Evolutionary conservation across 306 rosid genomes (phyloP).

Genomic region (Pyrus betulifolia): DNA sequence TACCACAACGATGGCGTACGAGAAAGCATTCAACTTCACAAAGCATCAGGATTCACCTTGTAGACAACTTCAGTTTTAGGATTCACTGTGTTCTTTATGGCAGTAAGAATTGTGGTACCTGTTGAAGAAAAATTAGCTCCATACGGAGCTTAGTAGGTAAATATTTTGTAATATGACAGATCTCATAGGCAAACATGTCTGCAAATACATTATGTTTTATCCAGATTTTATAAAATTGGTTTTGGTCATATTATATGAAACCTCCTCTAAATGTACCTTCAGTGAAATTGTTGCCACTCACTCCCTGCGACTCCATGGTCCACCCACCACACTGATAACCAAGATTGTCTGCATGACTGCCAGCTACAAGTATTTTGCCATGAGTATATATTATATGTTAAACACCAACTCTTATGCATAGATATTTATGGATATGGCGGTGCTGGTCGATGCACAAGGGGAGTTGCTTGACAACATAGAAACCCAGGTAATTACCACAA

Average conservation of each 20-base stretch:
- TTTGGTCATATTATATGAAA: too few species aligned
- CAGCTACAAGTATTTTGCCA: conserved; percentile 33
- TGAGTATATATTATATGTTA: background rate
- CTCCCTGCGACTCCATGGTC: conserved; percentile 35
- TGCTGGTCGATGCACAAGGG: conserved; percentile 87
- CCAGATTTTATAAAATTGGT: too few species aligned
- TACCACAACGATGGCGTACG: conserved; percentile 33
- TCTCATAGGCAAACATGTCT: background rate
- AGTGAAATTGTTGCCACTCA: conserved; percentile 18
- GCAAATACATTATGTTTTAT: too few species aligned
- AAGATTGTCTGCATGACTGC: conserved; percentile 34
- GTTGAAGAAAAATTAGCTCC: background rate
- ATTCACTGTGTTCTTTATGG: conserved; percentile 17
- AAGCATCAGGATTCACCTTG: conserved; percentile 26
- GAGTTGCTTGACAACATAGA: conserved; percentile 90
- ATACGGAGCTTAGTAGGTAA: background rate
- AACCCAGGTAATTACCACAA: conserved; percentile 50
- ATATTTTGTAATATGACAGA: background rate
- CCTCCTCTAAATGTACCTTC: background rate
- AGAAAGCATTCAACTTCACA: conserved; percentile 9
- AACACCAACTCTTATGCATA: conserved; percentile 36
- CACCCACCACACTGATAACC: conserved; percentile 43
- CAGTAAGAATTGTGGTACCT: conserved; percentile 27
- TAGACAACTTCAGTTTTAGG: conserved; percentile 13
- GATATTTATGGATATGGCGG: conserved; percentile 91